Base-by-base conservation (phyloP, 495 filamentous ascomycete species). In the Trichoderma gamsii region DNA sequence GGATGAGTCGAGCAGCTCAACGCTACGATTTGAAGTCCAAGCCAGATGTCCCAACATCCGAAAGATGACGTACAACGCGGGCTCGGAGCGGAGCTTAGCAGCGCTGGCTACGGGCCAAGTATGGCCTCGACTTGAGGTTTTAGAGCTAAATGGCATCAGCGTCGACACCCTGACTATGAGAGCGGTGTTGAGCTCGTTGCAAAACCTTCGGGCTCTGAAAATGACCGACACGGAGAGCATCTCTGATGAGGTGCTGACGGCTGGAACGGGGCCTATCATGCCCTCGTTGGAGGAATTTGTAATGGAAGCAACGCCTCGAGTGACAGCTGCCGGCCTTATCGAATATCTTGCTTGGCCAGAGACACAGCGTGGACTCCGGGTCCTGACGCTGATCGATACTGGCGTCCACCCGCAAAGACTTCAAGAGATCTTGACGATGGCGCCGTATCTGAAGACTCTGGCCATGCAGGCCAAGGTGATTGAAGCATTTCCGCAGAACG, bases 21-120 rank as follows among this genome's bases (percentile, higher is more conserved):
- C 90, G 0, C 75, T 99, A 71, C 88, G 90, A 70, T 86, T 92
- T 69, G 95, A 97, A 73, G 77, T 97, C 35, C 90, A 93, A 77
- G 88, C 86, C 4, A 85, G 90, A 41, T 97, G 93, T 75, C 85
- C 89, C 38, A 87, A 96, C 72, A 78, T 98, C 32, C 86, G 93
- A 64, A 93, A 91, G 72, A 97, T 97, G 92, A 87, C 82, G 41
- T 99, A 96, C 79, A 82, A 83, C 51, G 78, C 81, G 46, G 95
- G 95, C 12, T 83, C 90, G 9, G 95, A 97, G 80, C 86, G 85
- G 51, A 89, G 87, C 74, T 85, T 99, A 69, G 85, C 90, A 67
- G 79, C 86, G 29, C 79, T 97, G 21, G 81, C 84, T 9, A 81
- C 82, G 9, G 83, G 87, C 8, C 80, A 81, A 6, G 82, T 90